Percentiles rank a stretch among this genome's conserved stretches.
phyloP scores from a whole-genome alignment of 2,329 filamentous ascomycete genomes.

The Botrytis pseudocinerea region DNA sequence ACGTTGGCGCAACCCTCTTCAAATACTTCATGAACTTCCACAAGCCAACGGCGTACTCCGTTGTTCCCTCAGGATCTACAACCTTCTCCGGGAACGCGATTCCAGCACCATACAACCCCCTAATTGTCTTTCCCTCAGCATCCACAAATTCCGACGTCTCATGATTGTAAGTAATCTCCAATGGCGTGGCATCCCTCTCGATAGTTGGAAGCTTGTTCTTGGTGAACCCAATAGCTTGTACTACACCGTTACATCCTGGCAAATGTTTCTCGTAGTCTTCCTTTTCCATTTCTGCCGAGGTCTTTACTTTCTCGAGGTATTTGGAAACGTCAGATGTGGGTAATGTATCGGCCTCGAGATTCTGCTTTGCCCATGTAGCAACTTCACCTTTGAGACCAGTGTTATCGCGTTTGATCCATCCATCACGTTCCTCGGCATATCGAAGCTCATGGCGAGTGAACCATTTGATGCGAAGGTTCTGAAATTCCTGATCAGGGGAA shows the following conservation, averaged over 20 bases:
- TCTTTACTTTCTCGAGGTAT: constrained; percentile 37
- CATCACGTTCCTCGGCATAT: constrained; percentile 62
- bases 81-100: constrained; percentile 65
- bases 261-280: constrained; percentile 49
- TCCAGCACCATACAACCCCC: constrained; percentile 59
- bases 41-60: constrained; percentile 62
- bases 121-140: constrained; percentile 45
- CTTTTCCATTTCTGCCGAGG: constrained; percentile 43
- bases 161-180: constrained; percentile 41
- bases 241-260: constrained; percentile 52
- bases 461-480: constrained; percentile 59
- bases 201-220: constrained; percentile 52
- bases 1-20: constrained; percentile 54
- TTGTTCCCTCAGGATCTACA: constrained; percentile 60
- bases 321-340: constrained; percentile 36
- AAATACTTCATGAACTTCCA: constrained; percentile 67
- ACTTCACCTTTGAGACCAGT: constrained; percentile 64
- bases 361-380: constrained; percentile 58
- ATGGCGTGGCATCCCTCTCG: constrained; percentile 36
- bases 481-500: not conserved
- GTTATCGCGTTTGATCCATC: constrained; percentile 65
- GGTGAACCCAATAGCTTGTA: constrained; percentile 61
- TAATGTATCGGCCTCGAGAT: constrained; percentile 56
- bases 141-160: constrained; percentile 51
- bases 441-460: constrained; percentile 60